phyloP scores from a whole-genome alignment of 179 eudicot genomes.

The Spinacia oleracea region DNA sequence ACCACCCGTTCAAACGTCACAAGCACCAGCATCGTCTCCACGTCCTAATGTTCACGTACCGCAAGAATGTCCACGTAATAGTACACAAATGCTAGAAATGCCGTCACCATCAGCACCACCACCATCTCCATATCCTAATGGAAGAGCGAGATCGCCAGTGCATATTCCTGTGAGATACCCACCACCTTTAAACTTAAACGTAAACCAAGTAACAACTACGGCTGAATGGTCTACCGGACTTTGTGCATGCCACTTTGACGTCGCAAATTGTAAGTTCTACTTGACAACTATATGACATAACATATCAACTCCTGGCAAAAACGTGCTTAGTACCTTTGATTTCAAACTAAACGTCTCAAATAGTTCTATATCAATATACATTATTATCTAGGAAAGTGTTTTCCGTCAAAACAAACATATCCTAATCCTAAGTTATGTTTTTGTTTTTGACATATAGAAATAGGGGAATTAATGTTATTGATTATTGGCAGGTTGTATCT shows the following conservation, averaged over 20 bases:
- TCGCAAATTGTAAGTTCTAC: conserved; percentile 15
- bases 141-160: background rate
- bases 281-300: background rate
- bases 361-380: background rate
- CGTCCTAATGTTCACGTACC: too few species aligned
- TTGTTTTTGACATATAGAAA: too few species aligned
- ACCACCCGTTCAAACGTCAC: background rate
- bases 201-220: background rate
- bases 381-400: background rate
- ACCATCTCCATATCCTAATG: background rate
- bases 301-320: background rate
- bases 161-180: conserved; percentile 4
- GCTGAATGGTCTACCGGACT: conserved; percentile 18
- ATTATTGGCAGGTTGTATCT: conserved; percentile 22
- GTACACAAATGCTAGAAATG: background rate
- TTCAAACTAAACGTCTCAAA: background rate
- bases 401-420: too few species aligned
- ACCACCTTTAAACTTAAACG: background rate
- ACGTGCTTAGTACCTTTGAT: background rate
- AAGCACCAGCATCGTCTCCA: background rate
- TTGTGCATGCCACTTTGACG: background rate
- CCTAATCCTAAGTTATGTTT: too few species aligned
- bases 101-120: background rate
- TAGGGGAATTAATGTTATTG: background rate
- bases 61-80: too few species aligned